Conservation (phyloP, 768 basidiomycete genomes). For the Galerina marginata region DNA sequence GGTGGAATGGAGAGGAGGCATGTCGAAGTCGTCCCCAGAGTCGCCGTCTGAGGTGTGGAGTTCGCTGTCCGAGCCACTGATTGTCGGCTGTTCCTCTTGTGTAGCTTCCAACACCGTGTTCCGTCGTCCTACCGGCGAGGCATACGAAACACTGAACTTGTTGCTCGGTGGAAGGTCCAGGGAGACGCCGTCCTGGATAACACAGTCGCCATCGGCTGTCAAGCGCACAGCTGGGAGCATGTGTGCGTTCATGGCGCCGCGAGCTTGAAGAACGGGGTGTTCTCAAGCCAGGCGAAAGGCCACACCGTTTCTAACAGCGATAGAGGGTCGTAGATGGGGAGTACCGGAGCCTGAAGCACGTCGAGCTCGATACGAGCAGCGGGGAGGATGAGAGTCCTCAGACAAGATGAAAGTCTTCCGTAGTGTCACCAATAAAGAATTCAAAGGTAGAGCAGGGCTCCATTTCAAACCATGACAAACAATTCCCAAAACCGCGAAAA, state of each 20-base stretch:
- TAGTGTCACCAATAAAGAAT: background rate
- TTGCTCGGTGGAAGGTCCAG: conserved; percentile 52
- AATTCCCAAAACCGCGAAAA: conserved; percentile 15
- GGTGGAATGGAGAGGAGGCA: background rate
- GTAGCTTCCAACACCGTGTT: conserved; percentile 12
- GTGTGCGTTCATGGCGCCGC: conserved; percentile 37
- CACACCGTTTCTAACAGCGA: too few relatives aligned
- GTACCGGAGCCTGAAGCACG: too few relatives aligned
- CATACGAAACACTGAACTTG: conserved; percentile 68
- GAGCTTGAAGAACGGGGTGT: background rate
- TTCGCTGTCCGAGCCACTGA: conserved; percentile 45
- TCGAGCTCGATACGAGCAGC: background rate
- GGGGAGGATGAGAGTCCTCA: background rate
- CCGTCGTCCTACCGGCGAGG: conserved; percentile 39
- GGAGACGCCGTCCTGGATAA: conserved; percentile 49
- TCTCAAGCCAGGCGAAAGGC: background rate
- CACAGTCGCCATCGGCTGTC: conserved; percentile 48
- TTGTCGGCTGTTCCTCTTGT: background rate
- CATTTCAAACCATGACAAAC: conserved; percentile 43
- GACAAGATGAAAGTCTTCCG: too few relatives aligned
- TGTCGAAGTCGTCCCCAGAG: conserved; percentile 27
- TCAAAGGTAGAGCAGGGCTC: conserved; percentile 8
- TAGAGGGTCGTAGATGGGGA: too few relatives aligned
- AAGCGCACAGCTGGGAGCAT: conserved; percentile 58
- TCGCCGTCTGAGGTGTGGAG: conserved; percentile 56